phyloP scores from a whole-genome alignment of 331 rosid species.

The Saraca asoca region DNA sequence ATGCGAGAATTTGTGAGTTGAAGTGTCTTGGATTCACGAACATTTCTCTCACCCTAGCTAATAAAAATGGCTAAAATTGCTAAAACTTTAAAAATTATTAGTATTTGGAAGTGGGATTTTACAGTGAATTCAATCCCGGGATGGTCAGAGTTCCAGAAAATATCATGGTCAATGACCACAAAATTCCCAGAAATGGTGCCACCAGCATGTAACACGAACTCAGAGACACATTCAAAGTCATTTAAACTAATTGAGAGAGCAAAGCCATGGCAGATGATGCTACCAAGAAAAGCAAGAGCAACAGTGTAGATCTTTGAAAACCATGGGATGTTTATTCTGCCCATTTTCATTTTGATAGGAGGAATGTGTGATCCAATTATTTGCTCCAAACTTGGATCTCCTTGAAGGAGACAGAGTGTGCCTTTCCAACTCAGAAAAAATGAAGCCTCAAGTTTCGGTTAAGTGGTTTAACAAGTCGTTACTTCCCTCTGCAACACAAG shows the following conservation, averaged over 20 bases:
- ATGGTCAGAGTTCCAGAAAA: slow-evolving; percentile 89
- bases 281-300: slow-evolving; percentile 15
- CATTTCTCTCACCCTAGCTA: too few species aligned
- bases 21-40: too few species aligned
- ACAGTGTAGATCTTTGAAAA: slow-evolving; percentile 27
- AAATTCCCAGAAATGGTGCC: slow-evolving; percentile 84
- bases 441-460: slow-evolving; percentile 35
- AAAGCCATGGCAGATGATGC: slow-evolving; percentile 12
- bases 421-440: slow-evolving; percentile 8
- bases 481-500: slow-evolving; percentile 29
- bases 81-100: neutral
- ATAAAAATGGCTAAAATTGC: neutral
- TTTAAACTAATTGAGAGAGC: slow-evolving; percentile 50
- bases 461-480: slow-evolving; percentile 31
- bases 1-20: too few species aligned
- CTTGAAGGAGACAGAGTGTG: neutral
- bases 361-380: neutral
- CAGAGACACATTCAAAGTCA: slow-evolving; percentile 79
- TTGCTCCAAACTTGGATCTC: slow-evolving; percentile 12
- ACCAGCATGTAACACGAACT: slow-evolving; percentile 59
- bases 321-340: neutral
- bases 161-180: slow-evolving; percentile 90
- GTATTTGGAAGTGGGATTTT: neutral
- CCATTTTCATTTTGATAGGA: slow-evolving; percentile 32
- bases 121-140: slow-evolving; percentile 87